Evolutionary conservation across 768 basidiomycete species (phyloP).

Genomic region (Trametes cingulata): DNA sequence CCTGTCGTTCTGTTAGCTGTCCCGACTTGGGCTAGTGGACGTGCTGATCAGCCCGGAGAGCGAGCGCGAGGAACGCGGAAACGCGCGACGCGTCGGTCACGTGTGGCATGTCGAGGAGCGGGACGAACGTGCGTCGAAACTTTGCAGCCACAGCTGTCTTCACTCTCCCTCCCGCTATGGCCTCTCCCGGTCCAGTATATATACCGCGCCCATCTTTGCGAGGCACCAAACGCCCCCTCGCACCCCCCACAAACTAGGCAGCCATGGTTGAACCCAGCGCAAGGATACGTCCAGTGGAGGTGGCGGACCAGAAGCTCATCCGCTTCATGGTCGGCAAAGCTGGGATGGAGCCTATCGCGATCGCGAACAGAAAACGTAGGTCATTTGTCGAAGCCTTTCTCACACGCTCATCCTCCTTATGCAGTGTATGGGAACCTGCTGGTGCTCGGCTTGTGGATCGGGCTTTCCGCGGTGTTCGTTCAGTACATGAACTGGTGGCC

Average conservation of each 20-base stretch:
- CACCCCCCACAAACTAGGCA: neutral
- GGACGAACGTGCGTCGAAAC: slow-evolving; percentile 28
- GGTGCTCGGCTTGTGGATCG: slow-evolving; percentile 62
- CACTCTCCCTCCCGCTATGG: slow-evolving; percentile 7
- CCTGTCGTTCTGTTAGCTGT: slow-evolving; percentile 11
- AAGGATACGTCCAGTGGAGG: slow-evolving; percentile 52
- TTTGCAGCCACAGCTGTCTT: neutral
- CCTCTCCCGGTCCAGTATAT: neutral
- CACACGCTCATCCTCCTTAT: neutral
- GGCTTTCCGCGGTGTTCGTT: slow-evolving; percentile 57
- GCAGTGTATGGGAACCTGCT: slow-evolving; percentile 59
- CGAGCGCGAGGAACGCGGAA: neutral
- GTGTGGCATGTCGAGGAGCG: neutral
- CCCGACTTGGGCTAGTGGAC: neutral
- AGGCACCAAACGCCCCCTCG: neutral
- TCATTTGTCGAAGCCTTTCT: neutral
- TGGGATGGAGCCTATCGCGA: slow-evolving; percentile 65
- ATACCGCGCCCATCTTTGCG: neutral
- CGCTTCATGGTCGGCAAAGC: slow-evolving; percentile 66
- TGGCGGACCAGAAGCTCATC: slow-evolving; percentile 58
- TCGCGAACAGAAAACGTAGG: slow-evolving; percentile 63
- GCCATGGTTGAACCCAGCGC: slow-evolving; percentile 28
- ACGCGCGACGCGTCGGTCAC: slow-evolving; percentile 17
- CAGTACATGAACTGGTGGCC: slow-evolving; percentile 73
- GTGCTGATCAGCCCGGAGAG: neutral